phyloP scores from a whole-genome alignment of 2,329 filamentous ascomycete genomes.

The Cladophialophora yegresii region DNA sequence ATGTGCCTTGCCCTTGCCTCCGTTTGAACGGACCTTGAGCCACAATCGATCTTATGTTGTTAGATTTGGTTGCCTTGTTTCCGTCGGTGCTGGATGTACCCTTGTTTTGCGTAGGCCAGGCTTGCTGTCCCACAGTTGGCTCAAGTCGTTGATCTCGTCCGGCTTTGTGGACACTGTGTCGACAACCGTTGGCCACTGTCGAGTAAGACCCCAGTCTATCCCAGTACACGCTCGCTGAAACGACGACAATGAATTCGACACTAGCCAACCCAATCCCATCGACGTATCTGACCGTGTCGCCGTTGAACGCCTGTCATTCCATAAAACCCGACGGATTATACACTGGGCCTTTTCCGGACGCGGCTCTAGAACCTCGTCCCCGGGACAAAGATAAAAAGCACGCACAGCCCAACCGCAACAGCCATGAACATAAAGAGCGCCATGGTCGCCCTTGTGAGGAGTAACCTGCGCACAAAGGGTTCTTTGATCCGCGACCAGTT shows the following conservation, averaged over 20 bases:
- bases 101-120: neutral
- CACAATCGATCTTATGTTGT: neutral
- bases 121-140: neutral
- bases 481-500: constrained; percentile 85
- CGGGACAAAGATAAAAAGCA: constrained; percentile 92
- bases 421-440: constrained; percentile 74
- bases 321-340: neutral
- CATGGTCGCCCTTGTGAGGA: constrained; percentile 80
- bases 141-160: neutral
- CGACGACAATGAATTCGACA: neutral
- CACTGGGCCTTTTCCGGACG: neutral
- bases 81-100: no score
- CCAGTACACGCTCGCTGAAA: neutral
- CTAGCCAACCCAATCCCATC: neutral
- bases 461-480: constrained; percentile 82
- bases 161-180: neutral
- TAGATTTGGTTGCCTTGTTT: neutral
- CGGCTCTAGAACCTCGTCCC: constrained; percentile 58
- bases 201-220: neutral
- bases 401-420: constrained; percentile 77
- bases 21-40: neutral
- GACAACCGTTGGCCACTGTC: neutral
- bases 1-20: neutral
- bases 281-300: neutral
- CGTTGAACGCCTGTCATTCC: neutral